These are phyloP conservation scores for Lunasporangiospora selenospora DNA, from an alignment of 192 early-diverging fungal species.

Conservation along the genomic window DNA sequence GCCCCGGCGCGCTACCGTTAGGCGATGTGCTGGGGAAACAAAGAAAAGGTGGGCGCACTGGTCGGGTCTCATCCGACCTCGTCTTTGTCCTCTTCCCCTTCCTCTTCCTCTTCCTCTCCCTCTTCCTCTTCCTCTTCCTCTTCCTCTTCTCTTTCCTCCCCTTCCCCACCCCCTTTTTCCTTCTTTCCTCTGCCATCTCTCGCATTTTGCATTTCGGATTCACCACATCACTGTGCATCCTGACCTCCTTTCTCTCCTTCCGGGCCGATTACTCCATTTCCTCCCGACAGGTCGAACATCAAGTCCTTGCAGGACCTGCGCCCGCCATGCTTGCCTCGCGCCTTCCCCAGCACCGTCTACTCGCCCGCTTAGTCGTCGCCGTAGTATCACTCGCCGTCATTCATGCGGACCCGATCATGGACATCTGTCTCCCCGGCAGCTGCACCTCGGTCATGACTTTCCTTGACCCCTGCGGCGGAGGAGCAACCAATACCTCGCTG, in stretches of 20 bases:
- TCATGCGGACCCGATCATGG: constrained; percentile 25
- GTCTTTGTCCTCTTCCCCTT: not conserved
- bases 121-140: not conserved
- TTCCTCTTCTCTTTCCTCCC: not conserved
- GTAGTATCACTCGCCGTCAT: not conserved
- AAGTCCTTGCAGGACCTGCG: not conserved
- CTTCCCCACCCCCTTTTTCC: not conserved
- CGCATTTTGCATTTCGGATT: not conserved
- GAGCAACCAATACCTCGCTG: constrained; percentile 24
- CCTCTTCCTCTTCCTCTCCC: not conserved
- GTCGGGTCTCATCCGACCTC: no score
- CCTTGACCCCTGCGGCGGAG: constrained; percentile 34
- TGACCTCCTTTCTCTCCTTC: not conserved
- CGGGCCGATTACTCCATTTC: not conserved
- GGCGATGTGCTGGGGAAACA: no score
- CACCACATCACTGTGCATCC: not conserved
- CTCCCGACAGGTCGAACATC: not conserved
- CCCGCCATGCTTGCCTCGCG: not conserved
- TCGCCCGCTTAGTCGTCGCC: not conserved
- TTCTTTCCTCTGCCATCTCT: not conserved
- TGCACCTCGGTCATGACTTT: constrained; percentile 14
- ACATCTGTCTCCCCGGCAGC: constrained; percentile 6
- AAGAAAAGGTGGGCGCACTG: no score
- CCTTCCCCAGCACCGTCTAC: not conserved
- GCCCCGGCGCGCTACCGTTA: no score